Conservation (phyloP, 768 basidiomycete species). For the Nidularia sp. region DNA sequence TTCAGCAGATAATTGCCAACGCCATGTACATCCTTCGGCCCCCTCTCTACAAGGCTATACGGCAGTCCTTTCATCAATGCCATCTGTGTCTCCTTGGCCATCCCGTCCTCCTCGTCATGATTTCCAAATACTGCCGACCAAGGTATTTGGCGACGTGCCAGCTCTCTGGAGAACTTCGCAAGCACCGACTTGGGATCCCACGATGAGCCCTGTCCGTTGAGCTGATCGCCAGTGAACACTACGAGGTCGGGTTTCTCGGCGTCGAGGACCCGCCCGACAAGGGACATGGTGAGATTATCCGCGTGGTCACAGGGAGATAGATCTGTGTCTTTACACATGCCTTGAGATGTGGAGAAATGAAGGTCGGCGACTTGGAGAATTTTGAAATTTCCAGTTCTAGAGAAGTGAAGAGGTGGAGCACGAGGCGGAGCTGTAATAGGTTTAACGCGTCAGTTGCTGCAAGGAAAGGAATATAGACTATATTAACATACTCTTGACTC, state of each 20-base stretch:
- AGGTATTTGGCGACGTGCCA: conserved; percentile 71
- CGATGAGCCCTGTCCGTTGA: conserved; percentile 86
- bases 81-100: conserved; percentile 59
- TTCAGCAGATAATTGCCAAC: conserved; percentile 90
- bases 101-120: conserved; percentile 81
- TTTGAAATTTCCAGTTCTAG: conserved; percentile 79
- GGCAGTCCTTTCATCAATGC: conserved; percentile 74
- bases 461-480: not conserved
- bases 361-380: conserved; percentile 91
- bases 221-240: conserved; percentile 89
- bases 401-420: conserved; percentile 81
- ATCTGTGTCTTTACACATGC: conserved; percentile 72
- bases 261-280: conserved; percentile 70
- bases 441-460: not conserved
- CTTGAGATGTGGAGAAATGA: conserved; percentile 83
- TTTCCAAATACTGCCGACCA: conserved; percentile 96
- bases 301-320: conserved; percentile 55
- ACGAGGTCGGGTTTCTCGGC: conserved; percentile 86
- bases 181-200: conserved; percentile 89
- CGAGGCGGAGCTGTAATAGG: conserved; percentile 53
- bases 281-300: conserved; percentile 74
- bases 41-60: conserved; percentile 76
- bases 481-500: conserved; percentile 60
- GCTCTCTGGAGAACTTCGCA: conserved; percentile 81
- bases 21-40: conserved; percentile 83